Evolutionary conservation across 2,329 filamentous ascomycete species (phyloP), one percentile per base, ranked within the genome.

Genomic region (Alternaria sp.): DNA sequence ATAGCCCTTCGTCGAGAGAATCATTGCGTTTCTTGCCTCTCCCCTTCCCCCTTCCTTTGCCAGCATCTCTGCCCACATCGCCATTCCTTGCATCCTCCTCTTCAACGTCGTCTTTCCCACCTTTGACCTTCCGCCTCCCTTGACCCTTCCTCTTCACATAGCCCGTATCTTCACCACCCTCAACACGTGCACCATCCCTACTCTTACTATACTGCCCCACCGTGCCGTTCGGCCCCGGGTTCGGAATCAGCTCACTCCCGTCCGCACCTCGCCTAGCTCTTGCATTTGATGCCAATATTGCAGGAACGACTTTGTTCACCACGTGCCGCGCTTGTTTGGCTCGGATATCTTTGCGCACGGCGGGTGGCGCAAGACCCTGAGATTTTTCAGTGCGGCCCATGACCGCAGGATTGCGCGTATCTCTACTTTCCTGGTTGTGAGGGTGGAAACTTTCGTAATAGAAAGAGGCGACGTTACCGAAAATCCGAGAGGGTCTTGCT

Each of bases 261-360:
- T 88, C 83, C 28, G 86, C 79, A 1, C 88, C 88, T 47, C 80
- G 80, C n/a, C 83, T 83, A 1, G 88, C 88, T 53, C 86, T 83
- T 13, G 86, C 79, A 67, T 87, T 85, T 3, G 84, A 82, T 0
- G 81, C 77, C 2, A 90, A 77, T 9, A 89, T 77, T 0, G 85
- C 79, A 2, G 88, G 88, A 11, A 90, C 85, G n/a, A 83, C 81
- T 69, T 85, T 86, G 75, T 89, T 88, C 62, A 89, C 76, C 3
- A 88, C 88, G 9, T 85, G 81, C 57, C 84, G 85, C 28, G 87
- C 87, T 60, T 82, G 81, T 68, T 88, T 88, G 1, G 85, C 83
- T 13, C 85, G 81, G 2, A 73, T 65, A 19, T 80, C 76, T 69
- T 80, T 80, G 52, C 79, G 72, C 28, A 78, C 62, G 1, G 77